Base-by-base conservation (phyloP, 2,329 filamentous ascomycete species). In the Aureobasidium sp. region DNA sequence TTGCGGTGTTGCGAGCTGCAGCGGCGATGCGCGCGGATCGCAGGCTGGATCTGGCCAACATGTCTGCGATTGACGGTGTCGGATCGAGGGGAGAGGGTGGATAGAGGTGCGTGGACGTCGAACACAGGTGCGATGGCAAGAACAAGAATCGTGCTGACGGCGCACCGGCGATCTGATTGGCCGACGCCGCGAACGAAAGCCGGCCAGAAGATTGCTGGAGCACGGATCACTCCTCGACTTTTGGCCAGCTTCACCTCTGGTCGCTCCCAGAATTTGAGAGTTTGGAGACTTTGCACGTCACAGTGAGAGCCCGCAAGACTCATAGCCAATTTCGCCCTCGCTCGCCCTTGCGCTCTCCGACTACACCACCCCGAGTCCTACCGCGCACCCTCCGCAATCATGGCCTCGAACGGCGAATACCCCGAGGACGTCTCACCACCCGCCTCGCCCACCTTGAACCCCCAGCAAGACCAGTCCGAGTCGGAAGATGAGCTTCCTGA, bases 11-110 rank as follows among this genome's bases (percentile, higher is more conserved):
- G 79, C 86, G 83, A 90, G 91, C 87, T 87, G 87, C 84, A 82
- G 87, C 88, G 82, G 91, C 83, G 74, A 88, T 84, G 85, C 91
- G 91, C 85, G 89, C 84, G 77, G 89, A 86, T 83, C 91, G 91
- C 84, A 95, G 81, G 81, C 86, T 86, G 80, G 91, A 91, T 84
- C 91, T 89, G 81, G 90, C 89, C 85, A 97, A 87, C 93, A 97
- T 97, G 56, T 60, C 45, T 63, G 61, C 61, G 61, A 63, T 53
- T 63, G 61, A 63, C 61, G 14, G 53, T 29, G 45, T 47, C 39
- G 44, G 19, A 24, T 19, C 29, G 27, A 37, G 45, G 22, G 39
- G 44, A 48, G 48, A 39, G 37, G 31, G 48, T 17, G 47, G 45
- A 29, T 33, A 29, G 27, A 29, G 48, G 48, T 54, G 54, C 11